A percentile compares a stretch with the other conserved stretches of the same genome.
Evolutionary conservation across 1,139 yeast species (phyloP).

Genomic region (Candida pseudoviswanathii): DNA sequence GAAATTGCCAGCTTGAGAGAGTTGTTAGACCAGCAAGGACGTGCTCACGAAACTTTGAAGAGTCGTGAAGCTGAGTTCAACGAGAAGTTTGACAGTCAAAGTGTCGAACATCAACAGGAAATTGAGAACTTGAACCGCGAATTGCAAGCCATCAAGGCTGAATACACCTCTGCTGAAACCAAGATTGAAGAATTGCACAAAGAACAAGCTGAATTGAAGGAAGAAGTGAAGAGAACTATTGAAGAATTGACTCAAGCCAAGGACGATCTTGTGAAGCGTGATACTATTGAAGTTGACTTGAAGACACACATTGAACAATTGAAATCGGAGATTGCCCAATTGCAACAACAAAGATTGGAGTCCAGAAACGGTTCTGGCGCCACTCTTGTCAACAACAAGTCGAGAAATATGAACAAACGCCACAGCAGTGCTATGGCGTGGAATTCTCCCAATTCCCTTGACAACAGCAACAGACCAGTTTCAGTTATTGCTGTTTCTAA

Average conservation of each 20-base stretch:
- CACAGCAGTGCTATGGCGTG: constrained; percentile 46
- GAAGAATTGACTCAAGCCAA: constrained; percentile 66
- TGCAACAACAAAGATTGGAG: constrained; percentile 34
- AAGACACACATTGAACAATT: constrained; percentile 69
- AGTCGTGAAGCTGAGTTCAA: constrained; percentile 57
- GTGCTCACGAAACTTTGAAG: constrained; percentile 58
- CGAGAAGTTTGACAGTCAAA: constrained; percentile 46
- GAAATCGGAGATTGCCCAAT: constrained; percentile 62
- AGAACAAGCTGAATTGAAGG: constrained; percentile 65
- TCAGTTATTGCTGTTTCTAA: constrained; percentile 60
- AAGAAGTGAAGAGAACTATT: constrained; percentile 62
- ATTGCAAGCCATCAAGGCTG: constrained; percentile 55
- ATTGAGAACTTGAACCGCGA: constrained; percentile 59
- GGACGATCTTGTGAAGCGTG: constrained; percentile 62
- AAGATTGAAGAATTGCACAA: constrained; percentile 66
- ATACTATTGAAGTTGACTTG: constrained; percentile 68
- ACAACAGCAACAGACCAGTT: constrained; percentile 52
- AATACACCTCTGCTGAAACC: constrained; percentile 61
- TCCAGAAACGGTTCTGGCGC: constrained; percentile 11
- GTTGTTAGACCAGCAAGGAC: constrained; percentile 59
- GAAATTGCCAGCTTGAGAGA: constrained; percentile 61
- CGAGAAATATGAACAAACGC: constrained; percentile 38
- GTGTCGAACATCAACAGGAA: constrained; percentile 51
- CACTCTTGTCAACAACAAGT: constrained; percentile 27
- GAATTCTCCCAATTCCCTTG: constrained; percentile 35